These are phyloP conservation scores for Colletotrichum tabaci DNA, from an alignment of 2,329 filamentous ascomycete species.

Conservation along the genomic window DNA sequence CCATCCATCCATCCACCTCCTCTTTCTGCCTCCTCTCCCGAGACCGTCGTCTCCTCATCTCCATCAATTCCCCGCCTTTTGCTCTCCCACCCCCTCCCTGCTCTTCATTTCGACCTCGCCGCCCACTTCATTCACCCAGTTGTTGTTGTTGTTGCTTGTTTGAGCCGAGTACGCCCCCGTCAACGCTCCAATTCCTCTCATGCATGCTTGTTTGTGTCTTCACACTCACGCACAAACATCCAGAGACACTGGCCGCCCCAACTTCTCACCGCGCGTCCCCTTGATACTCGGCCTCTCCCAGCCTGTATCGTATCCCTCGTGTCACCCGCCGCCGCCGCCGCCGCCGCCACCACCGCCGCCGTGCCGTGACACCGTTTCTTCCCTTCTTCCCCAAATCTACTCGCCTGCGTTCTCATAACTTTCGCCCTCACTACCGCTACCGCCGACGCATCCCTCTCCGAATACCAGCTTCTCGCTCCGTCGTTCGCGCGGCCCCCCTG, in stretches of 20 bases:
- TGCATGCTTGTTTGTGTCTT: slow-evolving; percentile 40
- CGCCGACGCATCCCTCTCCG: slow-evolving; percentile 36
- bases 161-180: slow-evolving; percentile 35
- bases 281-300: slow-evolving; percentile 33
- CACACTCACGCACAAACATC: slow-evolving; percentile 37
- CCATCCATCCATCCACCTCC: slow-evolving; percentile 41
- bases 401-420: slow-evolving; percentile 1
- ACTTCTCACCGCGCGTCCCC: slow-evolving; percentile 22
- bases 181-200: slow-evolving; percentile 22
- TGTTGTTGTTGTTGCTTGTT: slow-evolving; percentile 27
- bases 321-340: slow-evolving; percentile 13
- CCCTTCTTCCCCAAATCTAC: slow-evolving; percentile 26
- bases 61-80: slow-evolving; percentile 45
- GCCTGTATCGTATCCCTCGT: slow-evolving; percentile 35
- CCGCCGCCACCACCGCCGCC: background rate
- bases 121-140: slow-evolving; percentile 38
- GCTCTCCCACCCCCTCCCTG: slow-evolving; percentile 46
- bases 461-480: slow-evolving; percentile 31
- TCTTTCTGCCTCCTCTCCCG: slow-evolving; percentile 38
- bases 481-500: slow-evolving; percentile 25
- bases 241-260: slow-evolving; percentile 29
- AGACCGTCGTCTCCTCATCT: slow-evolving; percentile 42
- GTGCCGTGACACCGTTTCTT: slow-evolving; percentile 32
- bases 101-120: slow-evolving; percentile 44
- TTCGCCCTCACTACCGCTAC: slow-evolving; percentile 19